Percentiles rank a stretch among this genome's conserved stretches.
Conservation (phyloP, 352 stramenopile genomes). For the Pythium myriotylum region DNA sequence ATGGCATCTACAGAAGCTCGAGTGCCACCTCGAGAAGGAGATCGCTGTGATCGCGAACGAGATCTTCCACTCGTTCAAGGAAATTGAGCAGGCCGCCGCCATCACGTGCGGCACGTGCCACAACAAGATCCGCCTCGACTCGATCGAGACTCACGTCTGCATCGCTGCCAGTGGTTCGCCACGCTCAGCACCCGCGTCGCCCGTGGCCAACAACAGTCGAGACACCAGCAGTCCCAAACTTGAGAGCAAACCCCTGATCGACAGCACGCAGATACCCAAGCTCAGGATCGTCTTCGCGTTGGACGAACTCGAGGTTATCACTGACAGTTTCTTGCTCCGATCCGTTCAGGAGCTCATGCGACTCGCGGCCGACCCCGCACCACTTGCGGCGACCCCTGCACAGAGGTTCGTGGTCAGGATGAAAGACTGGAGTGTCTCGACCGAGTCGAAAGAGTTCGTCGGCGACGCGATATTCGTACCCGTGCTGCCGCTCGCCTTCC, state of each 20-base stretch:
- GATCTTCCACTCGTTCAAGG: slow-evolving; percentile 50
- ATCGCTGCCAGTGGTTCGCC: not conserved
- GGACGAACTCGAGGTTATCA: slow-evolving; percentile 55
- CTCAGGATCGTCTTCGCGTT: slow-evolving; percentile 46
- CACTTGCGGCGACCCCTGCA: not conserved
- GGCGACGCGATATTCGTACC: slow-evolving; percentile 67
- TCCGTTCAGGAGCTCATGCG: slow-evolving; percentile 29
- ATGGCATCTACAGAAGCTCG: slow-evolving; percentile 52
- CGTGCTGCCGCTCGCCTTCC: slow-evolving; percentile 60
- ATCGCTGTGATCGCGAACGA: slow-evolving; percentile 51
- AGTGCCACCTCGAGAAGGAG: slow-evolving; percentile 52
- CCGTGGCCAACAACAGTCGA: not conserved
- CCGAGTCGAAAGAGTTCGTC: slow-evolving; percentile 65
- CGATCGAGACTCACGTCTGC: slow-evolving; percentile 60
- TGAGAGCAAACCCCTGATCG: slow-evolving; percentile 5
- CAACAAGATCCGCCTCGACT: slow-evolving; percentile 58
- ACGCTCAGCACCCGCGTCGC: not conserved
- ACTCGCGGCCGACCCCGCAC: slow-evolving; percentile 1
- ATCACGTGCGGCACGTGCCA: slow-evolving; percentile 65
- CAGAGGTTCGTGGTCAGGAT: slow-evolving; percentile 36
- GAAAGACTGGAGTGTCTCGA: slow-evolving; percentile 50
- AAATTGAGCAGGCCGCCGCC: slow-evolving; percentile 52
- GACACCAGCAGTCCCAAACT: slow-evolving; percentile 5
- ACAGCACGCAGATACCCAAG: slow-evolving; percentile 31
- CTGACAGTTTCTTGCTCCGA: slow-evolving; percentile 37